Evolutionary conservation across 164 flowering plant species (phyloP).

Genomic region (Umbellularia californica): DNA sequence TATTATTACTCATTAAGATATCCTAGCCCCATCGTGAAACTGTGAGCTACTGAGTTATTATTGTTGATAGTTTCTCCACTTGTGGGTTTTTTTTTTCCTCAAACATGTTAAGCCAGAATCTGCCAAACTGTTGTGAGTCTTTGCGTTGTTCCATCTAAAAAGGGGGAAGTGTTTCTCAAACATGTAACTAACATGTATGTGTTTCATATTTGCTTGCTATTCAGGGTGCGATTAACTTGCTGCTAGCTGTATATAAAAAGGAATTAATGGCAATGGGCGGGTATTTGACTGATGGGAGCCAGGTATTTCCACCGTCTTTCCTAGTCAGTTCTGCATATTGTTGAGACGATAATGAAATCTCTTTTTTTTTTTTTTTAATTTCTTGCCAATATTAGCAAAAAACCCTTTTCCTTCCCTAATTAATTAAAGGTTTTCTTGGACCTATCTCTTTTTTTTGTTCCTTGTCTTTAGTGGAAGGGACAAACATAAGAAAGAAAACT

Average conservation of each 20-base stretch:
- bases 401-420: neutral
- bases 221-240: slow-evolving; percentile 93
- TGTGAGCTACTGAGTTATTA: too few species aligned
- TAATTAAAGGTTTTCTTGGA: neutral
- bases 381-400: too few species aligned
- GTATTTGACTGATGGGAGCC: slow-evolving; percentile 73
- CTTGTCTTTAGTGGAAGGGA: neutral
- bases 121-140: neutral
- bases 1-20: too few species aligned
- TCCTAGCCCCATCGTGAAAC: too few species aligned
- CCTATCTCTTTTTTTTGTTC: neutral
- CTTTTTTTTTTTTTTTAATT: too few species aligned
- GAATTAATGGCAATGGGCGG: slow-evolving; percentile 72
- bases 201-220: slow-evolving; percentile 2
- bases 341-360: neutral
- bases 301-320: slow-evolving; percentile 40
- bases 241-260: slow-evolving; percentile 86
- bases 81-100: neutral
- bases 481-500: too few species aligned
- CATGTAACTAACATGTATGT: neutral
- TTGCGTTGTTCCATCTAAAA: neutral
- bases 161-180: neutral
- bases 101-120: neutral
- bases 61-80: neutral
- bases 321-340: neutral